phyloP scores from a whole-genome alignment of 1,284 basidiomycete genomes.

The Leccinum angustisporum region DNA sequence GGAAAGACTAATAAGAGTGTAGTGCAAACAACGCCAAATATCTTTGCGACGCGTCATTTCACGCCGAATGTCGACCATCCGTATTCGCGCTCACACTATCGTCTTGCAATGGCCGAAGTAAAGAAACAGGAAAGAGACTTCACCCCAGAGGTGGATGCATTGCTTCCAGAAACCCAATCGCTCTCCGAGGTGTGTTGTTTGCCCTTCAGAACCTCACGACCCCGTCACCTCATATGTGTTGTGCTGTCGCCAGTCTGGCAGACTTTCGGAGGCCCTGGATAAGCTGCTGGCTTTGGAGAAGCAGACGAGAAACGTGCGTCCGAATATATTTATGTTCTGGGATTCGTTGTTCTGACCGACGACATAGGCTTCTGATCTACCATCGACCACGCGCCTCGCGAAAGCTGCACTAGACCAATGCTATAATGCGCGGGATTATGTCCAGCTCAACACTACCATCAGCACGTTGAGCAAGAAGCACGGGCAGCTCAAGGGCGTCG shows the following conservation, averaged over 20 bases:
- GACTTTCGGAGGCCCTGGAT: conserved; percentile 85
- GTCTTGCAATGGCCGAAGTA: conserved; percentile 65
- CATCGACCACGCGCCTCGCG: conserved; percentile 86
- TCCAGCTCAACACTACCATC: conserved; percentile 73
- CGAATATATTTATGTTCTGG: not conserved
- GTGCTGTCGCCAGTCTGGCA: conserved; percentile 55
- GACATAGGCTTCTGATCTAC: conserved; percentile 83
- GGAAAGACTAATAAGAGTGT: conserved; percentile 13
- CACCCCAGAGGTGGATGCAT: conserved; percentile 64
- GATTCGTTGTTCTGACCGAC: conserved; percentile 13
- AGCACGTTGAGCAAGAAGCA: conserved; percentile 90
- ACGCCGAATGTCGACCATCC: conserved; percentile 37
- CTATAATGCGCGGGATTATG: conserved; percentile 71
- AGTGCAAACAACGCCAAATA: conserved; percentile 40
- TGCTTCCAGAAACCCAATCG: conserved; percentile 56
- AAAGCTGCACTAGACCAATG: conserved; percentile 71
- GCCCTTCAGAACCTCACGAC: not conserved
- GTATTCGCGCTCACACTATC: conserved; percentile 36
- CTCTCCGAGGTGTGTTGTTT: conserved; percentile 51
- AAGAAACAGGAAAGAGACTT: conserved; percentile 81
- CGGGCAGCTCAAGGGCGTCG: conserved; percentile 91
- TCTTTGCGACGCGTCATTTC: conserved; percentile 69
- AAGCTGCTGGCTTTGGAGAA: conserved; percentile 91
- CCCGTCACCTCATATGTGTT: not conserved
- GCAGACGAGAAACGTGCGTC: conserved; percentile 88